Conservation (phyloP, 306 rosid species). For the Sphenostylis stenocarpa region DNA sequence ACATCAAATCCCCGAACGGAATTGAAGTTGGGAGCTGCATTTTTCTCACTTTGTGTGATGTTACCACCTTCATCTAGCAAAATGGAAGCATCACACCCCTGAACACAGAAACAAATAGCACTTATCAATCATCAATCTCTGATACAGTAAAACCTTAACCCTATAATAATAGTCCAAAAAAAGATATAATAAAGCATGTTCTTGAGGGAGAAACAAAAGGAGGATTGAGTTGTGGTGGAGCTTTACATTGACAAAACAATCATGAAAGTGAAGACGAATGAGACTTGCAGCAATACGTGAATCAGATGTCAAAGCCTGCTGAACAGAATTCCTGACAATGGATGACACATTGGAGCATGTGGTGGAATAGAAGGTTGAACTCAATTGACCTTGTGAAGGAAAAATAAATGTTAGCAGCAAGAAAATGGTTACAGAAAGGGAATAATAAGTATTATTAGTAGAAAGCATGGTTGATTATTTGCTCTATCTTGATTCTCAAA, state of each 20-base stretch:
- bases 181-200: too few species aligned
- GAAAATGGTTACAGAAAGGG: slow-evolving; percentile 10
- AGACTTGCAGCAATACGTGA: slow-evolving; percentile 63
- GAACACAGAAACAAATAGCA: not conserved
- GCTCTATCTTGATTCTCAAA: not conserved
- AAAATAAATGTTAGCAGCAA: slow-evolving; percentile 1
- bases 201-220: too few species aligned
- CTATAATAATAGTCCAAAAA: not conserved
- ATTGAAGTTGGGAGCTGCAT: slow-evolving; percentile 51
- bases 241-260: slow-evolving; percentile 65
- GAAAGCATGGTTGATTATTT: slow-evolving; percentile 39
- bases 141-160: too few species aligned
- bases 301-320: slow-evolving; percentile 61
- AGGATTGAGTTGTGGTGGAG: not conserved
- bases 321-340: slow-evolving; percentile 48
- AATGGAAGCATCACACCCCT: slow-evolving; percentile 83
- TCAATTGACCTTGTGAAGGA: slow-evolving; percentile 52
- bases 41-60: slow-evolving; percentile 71
- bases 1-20: slow-evolving; percentile 55
- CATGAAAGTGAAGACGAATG: slow-evolving; percentile 65
- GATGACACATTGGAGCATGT: slow-evolving; percentile 63
- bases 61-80: slow-evolving; percentile 53
- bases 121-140: not conserved
- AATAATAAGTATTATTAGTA: not conserved
- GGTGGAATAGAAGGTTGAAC: slow-evolving; percentile 51